Conservation (phyloP, 441 rosid genomes). For the Populus hybrid region DNA sequence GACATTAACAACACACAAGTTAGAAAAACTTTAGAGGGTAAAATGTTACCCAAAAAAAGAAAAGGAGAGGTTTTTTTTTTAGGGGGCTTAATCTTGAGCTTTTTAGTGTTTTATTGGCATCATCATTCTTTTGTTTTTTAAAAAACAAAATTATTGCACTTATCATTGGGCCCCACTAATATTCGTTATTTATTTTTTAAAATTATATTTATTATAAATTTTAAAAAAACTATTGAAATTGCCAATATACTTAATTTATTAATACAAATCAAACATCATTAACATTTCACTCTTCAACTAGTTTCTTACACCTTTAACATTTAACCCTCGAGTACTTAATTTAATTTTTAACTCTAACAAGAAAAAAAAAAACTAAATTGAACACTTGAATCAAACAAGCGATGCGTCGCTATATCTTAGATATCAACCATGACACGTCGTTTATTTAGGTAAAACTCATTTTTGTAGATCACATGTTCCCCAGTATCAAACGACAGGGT, state of each 20-base stretch:
- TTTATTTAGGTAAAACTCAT: not conserved
- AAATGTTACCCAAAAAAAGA: too few species aligned
- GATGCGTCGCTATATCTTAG: not conserved
- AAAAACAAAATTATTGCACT: not conserved
- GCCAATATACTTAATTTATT: not conserved
- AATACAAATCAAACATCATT: not conserved
- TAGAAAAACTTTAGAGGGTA: too few species aligned
- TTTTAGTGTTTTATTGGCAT: too few species aligned
- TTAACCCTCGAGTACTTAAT: not conserved
- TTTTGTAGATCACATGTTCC: not conserved
- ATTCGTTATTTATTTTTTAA: too few species aligned
- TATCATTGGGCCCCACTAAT: not conserved
- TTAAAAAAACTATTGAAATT: not conserved
- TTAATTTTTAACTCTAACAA: too few species aligned
- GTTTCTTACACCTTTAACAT: not conserved
- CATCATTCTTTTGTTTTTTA: not conserved
- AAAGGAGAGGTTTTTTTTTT: too few species aligned
- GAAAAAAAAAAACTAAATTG: not conserved
- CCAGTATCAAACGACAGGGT: not conserved
- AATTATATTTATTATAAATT: too few species aligned
- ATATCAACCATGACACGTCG: not conserved
- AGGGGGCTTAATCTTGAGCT: not conserved
- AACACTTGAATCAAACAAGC: not conserved
- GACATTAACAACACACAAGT: too few species aligned
- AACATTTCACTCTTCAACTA: not conserved